Evolutionary conservation across 768 basidiomycete species (phyloP).

Genomic region (Ramaria sp.): DNA sequence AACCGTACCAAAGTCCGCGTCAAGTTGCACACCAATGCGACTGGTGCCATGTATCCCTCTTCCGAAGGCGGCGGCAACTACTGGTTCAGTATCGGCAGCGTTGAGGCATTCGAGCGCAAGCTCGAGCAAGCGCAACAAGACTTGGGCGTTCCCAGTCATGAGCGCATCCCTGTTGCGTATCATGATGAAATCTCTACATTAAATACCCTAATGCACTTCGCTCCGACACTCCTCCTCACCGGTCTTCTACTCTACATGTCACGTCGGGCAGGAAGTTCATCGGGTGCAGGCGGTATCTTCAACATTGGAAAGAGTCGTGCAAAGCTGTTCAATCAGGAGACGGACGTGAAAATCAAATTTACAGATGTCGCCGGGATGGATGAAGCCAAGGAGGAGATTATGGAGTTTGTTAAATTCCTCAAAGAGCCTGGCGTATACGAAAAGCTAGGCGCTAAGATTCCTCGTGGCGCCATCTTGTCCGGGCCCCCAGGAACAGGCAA

Average conservation of each 20-base stretch:
- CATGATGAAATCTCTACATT: slow-evolving; percentile 86
- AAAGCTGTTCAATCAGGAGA: slow-evolving; percentile 94
- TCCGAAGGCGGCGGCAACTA: slow-evolving; percentile 53
- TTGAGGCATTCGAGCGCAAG: slow-evolving; percentile 93
- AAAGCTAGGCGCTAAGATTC: slow-evolving; percentile 95
- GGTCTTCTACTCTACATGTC: slow-evolving; percentile 88
- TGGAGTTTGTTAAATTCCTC: slow-evolving; percentile 99
- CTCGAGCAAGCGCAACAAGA: slow-evolving; percentile 90
- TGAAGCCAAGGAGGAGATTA: slow-evolving; percentile 99
- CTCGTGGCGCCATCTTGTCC: slow-evolving; percentile 87
- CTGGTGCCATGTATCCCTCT: slow-evolving; percentile 64
- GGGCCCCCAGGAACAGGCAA: slow-evolving; percentile 98
- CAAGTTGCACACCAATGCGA: slow-evolving; percentile 85
- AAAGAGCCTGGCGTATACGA: slow-evolving; percentile 94
- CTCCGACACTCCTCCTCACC: slow-evolving; percentile 86
- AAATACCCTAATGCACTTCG: slow-evolving; percentile 77
- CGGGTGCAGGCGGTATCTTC: slow-evolving; percentile 83
- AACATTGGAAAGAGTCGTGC: slow-evolving; percentile 94
- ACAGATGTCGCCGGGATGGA: slow-evolving; percentile 99
- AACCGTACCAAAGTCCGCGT: slow-evolving; percentile 87
- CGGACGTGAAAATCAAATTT: slow-evolving; percentile 87
- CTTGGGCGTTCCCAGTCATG: slow-evolving; percentile 81
- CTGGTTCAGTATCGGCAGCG: slow-evolving; percentile 94
- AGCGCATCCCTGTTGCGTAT: slow-evolving; percentile 95
- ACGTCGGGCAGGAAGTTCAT: slow-evolving; percentile 50